These are phyloP conservation scores for Cystobasidiaceae sp. DNA, from an alignment of 1,284 basidiomycete genomes.

Conservation along the genomic window DNA sequence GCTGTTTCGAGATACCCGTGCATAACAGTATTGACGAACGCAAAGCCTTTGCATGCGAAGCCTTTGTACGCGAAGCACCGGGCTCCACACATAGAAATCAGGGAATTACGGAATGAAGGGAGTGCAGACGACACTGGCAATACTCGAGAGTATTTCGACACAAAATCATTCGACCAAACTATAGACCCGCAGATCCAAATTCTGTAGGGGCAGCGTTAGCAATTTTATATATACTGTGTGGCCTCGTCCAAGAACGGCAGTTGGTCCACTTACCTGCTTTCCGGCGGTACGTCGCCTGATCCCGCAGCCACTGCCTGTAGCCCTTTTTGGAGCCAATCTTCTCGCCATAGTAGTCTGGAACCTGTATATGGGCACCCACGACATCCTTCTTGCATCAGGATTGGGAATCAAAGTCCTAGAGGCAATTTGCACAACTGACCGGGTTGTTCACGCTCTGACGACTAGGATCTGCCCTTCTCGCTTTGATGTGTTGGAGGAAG, in stretches of 20 bases:
- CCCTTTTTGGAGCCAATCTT: slow-evolving; percentile 36
- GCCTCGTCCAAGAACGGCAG: neutral
- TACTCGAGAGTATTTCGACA: too few relatives aligned
- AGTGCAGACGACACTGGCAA: too few relatives aligned
- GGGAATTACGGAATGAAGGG: too few relatives aligned
- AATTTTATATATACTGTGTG: neutral
- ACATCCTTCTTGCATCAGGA: neutral
- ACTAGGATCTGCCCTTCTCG: slow-evolving; percentile 40
- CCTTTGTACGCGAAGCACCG: too few relatives aligned
- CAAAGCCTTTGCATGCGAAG: too few relatives aligned
- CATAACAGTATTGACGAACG: too few relatives aligned
- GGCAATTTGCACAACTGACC: slow-evolving; percentile 7
- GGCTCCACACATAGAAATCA: too few relatives aligned
- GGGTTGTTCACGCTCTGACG: slow-evolving; percentile 38
- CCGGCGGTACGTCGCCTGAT: slow-evolving; percentile 37
- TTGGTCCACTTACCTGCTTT: slow-evolving; percentile 31
- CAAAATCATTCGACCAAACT: too few relatives aligned
- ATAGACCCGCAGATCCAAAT: neutral
- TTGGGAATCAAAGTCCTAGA: neutral
- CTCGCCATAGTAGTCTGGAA: slow-evolving; percentile 40
- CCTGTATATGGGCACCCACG: neutral
- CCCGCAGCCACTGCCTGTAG: slow-evolving; percentile 37
- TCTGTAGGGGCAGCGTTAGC: neutral
- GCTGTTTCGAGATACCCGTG: too few relatives aligned
- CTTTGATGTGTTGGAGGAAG: slow-evolving; percentile 40